Percentiles rank a stretch among this genome's conserved stretches.
Evolutionary conservation across 1,284 basidiomycete genomes (phyloP).

Genomic region (Ustilago cynodontis): DNA sequence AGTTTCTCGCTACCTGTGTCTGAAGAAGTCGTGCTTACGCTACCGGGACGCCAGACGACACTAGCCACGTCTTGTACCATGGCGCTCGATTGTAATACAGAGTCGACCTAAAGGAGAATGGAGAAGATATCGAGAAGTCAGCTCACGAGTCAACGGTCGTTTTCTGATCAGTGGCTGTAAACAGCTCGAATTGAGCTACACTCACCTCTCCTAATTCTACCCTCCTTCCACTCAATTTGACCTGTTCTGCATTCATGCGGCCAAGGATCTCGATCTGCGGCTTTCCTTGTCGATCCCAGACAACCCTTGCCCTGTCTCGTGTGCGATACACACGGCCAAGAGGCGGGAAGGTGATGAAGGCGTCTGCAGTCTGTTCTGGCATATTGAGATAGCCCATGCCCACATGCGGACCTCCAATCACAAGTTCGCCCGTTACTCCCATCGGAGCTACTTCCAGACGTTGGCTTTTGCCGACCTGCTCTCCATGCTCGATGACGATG

Average conservation of each 20-base stretch:
- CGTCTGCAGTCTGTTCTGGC: constrained; percentile 17
- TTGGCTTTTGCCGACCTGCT: no score
- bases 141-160: no score
- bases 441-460: constrained; percentile 5
- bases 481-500: constrained; percentile 2
- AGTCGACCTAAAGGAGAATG: constrained; percentile 7
- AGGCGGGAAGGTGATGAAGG: constrained; percentile 9
- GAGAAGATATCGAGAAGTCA: no score
- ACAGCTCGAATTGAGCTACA: not conserved
- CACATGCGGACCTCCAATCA: constrained; percentile 32
- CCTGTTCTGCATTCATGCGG: constrained; percentile 30
- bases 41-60: constrained; percentile 6
- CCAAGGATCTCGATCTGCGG: constrained; percentile 37
- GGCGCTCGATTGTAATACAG: constrained; percentile 16
- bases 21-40: no score
- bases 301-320: constrained; percentile 20
- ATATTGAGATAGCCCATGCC: constrained; percentile 29
- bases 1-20: no score
- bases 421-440: constrained; percentile 30
- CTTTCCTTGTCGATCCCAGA: constrained; percentile 21
- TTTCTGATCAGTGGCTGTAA: no score
- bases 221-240: constrained; percentile 30
- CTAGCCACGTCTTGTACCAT: constrained; percentile 8
- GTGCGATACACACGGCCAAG: constrained; percentile 30
- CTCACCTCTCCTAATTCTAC: constrained; percentile 33